Evolutionary conservation across 2,329 filamentous ascomycete species (phyloP).

Genomic region (Pseudogymnoascus sp.): DNA sequence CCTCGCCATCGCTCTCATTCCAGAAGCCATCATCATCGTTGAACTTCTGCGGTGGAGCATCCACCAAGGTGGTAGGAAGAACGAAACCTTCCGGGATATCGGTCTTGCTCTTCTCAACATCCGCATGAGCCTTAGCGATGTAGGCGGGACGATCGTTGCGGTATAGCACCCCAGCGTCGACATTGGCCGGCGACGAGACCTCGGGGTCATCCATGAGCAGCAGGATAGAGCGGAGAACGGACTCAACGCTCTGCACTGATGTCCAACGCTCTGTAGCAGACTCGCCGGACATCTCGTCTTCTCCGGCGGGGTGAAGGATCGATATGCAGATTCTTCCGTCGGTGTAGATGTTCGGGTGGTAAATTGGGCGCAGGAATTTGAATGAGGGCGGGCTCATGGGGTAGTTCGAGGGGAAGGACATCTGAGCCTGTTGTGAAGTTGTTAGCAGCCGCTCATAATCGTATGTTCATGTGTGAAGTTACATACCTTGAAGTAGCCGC

Average conservation of each 20-base stretch:
- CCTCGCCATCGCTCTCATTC: slow-evolving; percentile 66
- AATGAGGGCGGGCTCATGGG: slow-evolving; percentile 85
- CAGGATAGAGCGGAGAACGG: slow-evolving; percentile 84
- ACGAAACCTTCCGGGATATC: slow-evolving; percentile 72
- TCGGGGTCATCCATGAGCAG: slow-evolving; percentile 90
- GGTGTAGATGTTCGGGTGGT: slow-evolving; percentile 88
- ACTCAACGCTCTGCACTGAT: slow-evolving; percentile 87
- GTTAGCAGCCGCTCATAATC: slow-evolving; percentile 10
- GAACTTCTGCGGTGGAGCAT: slow-evolving; percentile 50
- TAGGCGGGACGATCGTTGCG: slow-evolving; percentile 65
- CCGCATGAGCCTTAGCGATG: slow-evolving; percentile 56
- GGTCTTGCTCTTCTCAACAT: slow-evolving; percentile 63
- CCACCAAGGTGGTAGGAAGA: slow-evolving; percentile 69
- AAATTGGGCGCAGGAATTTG: slow-evolving; percentile 70
- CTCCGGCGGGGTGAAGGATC: slow-evolving; percentile 85
- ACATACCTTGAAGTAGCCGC: slow-evolving; percentile 72
- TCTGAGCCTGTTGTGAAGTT: slow-evolving; percentile 50
- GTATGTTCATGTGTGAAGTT: neutral
- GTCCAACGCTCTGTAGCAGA: slow-evolving; percentile 87
- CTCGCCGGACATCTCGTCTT: slow-evolving; percentile 89
- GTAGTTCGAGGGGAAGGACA: slow-evolving; percentile 83
- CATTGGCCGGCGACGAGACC: slow-evolving; percentile 87
- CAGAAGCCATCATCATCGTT: slow-evolving; percentile 76
- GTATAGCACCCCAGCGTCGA: slow-evolving; percentile 82
- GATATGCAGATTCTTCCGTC: slow-evolving; percentile 93